These are phyloP conservation scores for Avena sativa DNA, from an alignment of 176 grass and related monocot genomes.

Conservation along the genomic window DNA sequence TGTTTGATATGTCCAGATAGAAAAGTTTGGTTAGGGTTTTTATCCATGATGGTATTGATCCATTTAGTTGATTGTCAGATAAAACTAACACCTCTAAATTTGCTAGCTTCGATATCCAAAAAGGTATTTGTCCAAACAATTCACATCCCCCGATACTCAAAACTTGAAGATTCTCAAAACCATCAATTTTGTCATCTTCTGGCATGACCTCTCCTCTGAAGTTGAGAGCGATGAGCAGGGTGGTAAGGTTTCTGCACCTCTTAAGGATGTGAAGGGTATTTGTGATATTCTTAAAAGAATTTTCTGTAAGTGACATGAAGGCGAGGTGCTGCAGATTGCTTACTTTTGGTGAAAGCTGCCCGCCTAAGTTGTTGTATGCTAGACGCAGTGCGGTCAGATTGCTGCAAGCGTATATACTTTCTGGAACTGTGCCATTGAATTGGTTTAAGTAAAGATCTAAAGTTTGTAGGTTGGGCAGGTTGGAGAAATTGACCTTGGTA, in stretches of 20 bases:
- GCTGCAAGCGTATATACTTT: conserved; percentile 30
- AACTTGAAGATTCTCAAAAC: conserved; percentile 38
- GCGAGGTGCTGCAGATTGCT: conserved; percentile 30
- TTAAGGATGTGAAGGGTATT: conserved; percentile 43
- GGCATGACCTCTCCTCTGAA: conserved; percentile 32
- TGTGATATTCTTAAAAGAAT: conserved; percentile 18
- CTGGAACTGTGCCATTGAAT: neutral
- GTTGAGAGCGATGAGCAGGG: neutral
- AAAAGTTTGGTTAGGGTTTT: neutral
- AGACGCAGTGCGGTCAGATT: conserved; percentile 41
- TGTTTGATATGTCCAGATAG: conserved; percentile 24
- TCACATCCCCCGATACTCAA: neutral
- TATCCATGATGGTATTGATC: conserved; percentile 32
- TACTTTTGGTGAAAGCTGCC: conserved; percentile 34
- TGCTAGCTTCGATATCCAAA: conserved; percentile 31
- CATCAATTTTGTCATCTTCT: neutral
- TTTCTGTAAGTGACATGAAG: conserved; percentile 33
- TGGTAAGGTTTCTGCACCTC: conserved; percentile 15
- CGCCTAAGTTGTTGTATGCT: neutral
- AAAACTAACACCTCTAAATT: neutral
- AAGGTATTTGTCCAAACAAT: conserved; percentile 30
- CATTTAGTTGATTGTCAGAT: neutral
- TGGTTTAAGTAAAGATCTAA: neutral
- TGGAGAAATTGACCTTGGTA: conserved; percentile 33
- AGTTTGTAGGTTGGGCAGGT: neutral